Conservation (phyloP, 208 protist species). For the Acanthamoeba sp. region DNA sequence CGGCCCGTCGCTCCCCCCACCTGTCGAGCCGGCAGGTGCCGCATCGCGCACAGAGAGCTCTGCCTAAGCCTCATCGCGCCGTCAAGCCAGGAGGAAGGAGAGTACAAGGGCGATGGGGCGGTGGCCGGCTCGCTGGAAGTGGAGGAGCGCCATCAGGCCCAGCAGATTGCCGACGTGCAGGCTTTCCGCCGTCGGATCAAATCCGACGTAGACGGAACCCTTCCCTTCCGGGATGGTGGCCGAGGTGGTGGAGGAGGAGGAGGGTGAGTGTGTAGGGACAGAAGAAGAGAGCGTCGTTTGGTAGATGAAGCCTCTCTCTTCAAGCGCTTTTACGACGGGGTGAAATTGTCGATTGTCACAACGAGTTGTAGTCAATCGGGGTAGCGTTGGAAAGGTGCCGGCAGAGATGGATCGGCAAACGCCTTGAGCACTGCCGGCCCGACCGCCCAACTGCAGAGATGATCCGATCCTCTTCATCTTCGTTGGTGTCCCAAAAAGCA, state of each 20-base stretch:
- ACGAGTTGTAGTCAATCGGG: too few species aligned
- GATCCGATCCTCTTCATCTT: too few species aligned
- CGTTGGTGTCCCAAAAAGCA: too few species aligned
- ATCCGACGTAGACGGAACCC: constrained; percentile 82
- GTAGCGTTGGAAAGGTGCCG: too few species aligned
- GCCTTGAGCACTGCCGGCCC: too few species aligned
- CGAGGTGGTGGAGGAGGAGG: background rate
- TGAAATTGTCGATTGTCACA: background rate
- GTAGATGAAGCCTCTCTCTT: constrained; percentile 18
- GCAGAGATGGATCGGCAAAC: too few species aligned
- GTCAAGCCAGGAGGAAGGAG: constrained; percentile 46
- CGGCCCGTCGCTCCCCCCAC: constrained; percentile 86
- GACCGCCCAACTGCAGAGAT: too few species aligned
- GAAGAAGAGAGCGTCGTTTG: background rate
- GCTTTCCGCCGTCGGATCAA: constrained; percentile 86
- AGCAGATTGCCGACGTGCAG: constrained; percentile 88
- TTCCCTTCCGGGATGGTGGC: background rate
- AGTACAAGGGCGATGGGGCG: constrained; percentile 80
- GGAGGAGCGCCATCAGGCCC: constrained; percentile 79
- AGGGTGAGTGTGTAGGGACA: too few species aligned
- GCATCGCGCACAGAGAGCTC: background rate
- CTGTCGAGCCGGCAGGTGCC: background rate
- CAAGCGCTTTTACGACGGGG: background rate
- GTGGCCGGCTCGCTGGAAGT: constrained; percentile 78
- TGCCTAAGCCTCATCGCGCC: background rate